These are phyloP conservation scores for Calonectria pseudoturangicola DNA, from an alignment of 2,329 filamentous ascomycete genomes.

Conservation along the genomic window DNA sequence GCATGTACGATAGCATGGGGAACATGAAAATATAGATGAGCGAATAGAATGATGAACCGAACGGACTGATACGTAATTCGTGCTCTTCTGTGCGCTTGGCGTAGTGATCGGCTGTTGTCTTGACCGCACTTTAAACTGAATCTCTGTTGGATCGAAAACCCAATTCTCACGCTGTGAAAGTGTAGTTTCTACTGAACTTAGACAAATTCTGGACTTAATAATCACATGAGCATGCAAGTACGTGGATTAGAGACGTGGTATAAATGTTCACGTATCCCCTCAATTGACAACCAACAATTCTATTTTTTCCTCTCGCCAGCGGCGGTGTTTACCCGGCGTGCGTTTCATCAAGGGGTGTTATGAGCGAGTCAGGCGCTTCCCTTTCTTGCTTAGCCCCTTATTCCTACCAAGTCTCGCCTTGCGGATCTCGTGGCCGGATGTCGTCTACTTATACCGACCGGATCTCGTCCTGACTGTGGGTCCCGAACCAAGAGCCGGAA, in stretches of 20 bases:
- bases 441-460: neutral
- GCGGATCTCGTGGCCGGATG: constrained; percentile 15
- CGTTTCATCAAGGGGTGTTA: neutral
- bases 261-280: too few relatives aligned
- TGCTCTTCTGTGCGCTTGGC: neutral
- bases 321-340: neutral
- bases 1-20: neutral
- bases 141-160: neutral
- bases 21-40: neutral
- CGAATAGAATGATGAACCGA: constrained; percentile 4
- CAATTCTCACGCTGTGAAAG: neutral
- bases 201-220: too few relatives aligned
- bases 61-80: neutral
- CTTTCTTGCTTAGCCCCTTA: neutral
- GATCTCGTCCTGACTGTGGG: constrained; percentile 13
- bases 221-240: too few relatives aligned
- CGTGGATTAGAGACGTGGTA: too few relatives aligned
- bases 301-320: too few relatives aligned
- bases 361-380: neutral
- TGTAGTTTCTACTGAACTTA: too few relatives aligned
- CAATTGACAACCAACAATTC: too few relatives aligned
- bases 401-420: neutral
- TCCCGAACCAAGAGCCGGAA: neutral
- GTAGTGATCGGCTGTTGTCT: neutral
- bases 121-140: neutral